Base-by-base conservation (phyloP, 495 filamentous ascomycete species). In the Aspergillus conjunctus region DNA sequence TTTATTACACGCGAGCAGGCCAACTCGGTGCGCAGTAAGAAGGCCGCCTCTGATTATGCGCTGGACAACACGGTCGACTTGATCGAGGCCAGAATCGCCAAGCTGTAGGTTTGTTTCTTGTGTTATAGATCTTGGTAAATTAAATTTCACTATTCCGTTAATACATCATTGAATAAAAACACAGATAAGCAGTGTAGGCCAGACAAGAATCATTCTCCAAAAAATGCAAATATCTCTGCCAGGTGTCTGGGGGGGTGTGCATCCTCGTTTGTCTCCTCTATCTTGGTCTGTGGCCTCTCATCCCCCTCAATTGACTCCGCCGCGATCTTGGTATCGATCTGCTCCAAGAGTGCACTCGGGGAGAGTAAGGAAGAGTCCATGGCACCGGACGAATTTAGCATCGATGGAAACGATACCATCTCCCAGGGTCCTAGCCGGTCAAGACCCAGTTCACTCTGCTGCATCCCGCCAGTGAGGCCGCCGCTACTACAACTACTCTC, bases 1-100 rank as follows among this genome's bases (percentile, higher is more conserved):
- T 91, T 90, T 5, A 89, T 95, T 70, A 91, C 90, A 15, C 82
- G 80, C 39, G 85, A 79, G 67, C 91, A 97, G 76, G 88, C 83
- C 15, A 83, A 83, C 61, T 73, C 68, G 14, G 91, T 91, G 34
- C 79, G 87, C 66, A 94, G 90, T 75, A 84, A 81, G 79, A 87
- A 37, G 34, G 34, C 75, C 9, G 9, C 34, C 9, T 37, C 9
- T 37, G 34, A 37, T 8, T 37, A 37, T 37, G 1, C 34, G 8
- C 0, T 37, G 34, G 34, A 37, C 3, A 37, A 37, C 1, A 37
- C 34, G 3, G 9, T 37, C 9, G 34, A 37, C 14, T 0, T 37
- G 3, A 37, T 37, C 34, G 34, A 37, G 34, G 34, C 1, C 9
- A 37, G 34, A 37, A 37, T 14, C 34, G 9, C 8, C 9, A 37